Evolutionary conservation across 2,329 filamentous ascomycete genomes (phyloP).

Genomic region (Cercospora citrullina): DNA sequence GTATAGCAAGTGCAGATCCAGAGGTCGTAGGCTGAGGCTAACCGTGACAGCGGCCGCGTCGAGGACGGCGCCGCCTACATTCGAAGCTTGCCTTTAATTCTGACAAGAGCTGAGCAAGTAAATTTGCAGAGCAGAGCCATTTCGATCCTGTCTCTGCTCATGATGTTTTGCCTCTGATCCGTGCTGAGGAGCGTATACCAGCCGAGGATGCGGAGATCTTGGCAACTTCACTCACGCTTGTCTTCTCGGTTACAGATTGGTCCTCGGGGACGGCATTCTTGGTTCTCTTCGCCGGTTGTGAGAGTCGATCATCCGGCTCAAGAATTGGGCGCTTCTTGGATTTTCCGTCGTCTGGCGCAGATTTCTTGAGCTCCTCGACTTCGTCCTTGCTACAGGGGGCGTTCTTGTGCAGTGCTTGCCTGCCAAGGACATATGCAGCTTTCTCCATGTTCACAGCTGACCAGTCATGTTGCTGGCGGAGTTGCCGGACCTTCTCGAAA

Average conservation of each 20-base stretch:
- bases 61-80: not conserved
- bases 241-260: not conserved
- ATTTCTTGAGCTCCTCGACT: not conserved
- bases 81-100: not conserved
- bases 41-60: not conserved
- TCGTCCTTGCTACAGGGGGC: not conserved
- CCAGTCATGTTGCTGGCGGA: constrained; percentile 48
- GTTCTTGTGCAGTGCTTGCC: constrained; percentile 1
- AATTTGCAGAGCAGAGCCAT: not conserved
- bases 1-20: not conserved
- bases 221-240: not conserved
- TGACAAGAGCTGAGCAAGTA: not conserved
- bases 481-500: constrained; percentile 39
- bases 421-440: constrained; percentile 27
- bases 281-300: constrained; percentile 2
- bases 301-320: not conserved
- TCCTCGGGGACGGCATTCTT: not conserved
- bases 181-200: constrained; percentile 7
- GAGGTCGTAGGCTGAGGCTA: not conserved
- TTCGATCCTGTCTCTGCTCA: not conserved
- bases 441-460: constrained; percentile 24
- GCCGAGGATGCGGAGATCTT: not conserved
- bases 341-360: not conserved
- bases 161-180: not conserved
- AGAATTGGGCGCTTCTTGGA: not conserved